phyloP scores from a whole-genome alignment of 208 protist species.

The Acanthamoeba polyphaga region DNA sequence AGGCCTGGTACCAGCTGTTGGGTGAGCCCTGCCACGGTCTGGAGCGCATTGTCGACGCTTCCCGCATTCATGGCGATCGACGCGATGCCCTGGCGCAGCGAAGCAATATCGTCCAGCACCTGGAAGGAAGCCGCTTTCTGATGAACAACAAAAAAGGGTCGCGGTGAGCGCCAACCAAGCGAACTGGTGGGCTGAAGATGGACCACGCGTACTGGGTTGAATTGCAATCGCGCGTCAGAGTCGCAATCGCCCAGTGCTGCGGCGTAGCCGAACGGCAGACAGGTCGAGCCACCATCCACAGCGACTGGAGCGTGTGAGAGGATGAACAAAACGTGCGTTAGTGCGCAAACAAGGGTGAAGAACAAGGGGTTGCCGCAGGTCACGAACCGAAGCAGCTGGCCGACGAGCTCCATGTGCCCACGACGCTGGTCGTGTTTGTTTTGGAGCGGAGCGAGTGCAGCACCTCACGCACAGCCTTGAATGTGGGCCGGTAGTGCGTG shows the following conservation, averaged over 20 bases:
- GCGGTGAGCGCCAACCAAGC: not conserved
- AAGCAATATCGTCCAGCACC: slow-evolving; percentile 7
- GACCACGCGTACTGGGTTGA: not conserved
- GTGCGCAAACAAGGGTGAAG: not conserved
- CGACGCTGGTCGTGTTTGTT: not conserved
- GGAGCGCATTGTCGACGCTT: not conserved
- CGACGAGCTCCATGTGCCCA: slow-evolving; percentile 24
- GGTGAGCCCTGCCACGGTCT: not conserved
- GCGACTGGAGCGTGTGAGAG: not conserved
- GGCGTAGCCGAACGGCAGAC: not conserved
- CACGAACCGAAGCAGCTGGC: not conserved
- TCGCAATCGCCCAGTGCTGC: not conserved
- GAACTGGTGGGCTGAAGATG: not conserved
- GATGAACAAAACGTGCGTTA: not conserved
- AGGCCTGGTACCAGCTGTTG: not conserved
- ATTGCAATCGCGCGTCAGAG: not conserved
- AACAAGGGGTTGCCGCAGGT: not conserved
- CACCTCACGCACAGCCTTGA: slow-evolving; percentile 13
- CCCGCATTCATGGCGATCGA: not conserved
- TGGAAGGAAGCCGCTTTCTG: not conserved
- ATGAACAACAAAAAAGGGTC: not conserved
- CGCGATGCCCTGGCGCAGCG: slow-evolving; percentile 21
- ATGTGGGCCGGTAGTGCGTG: not conserved
- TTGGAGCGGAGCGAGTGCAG: not conserved
- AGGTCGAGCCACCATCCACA: not conserved